Base-by-base conservation (phyloP, 106 monocot species). In the Chionographis japonica region DNA sequence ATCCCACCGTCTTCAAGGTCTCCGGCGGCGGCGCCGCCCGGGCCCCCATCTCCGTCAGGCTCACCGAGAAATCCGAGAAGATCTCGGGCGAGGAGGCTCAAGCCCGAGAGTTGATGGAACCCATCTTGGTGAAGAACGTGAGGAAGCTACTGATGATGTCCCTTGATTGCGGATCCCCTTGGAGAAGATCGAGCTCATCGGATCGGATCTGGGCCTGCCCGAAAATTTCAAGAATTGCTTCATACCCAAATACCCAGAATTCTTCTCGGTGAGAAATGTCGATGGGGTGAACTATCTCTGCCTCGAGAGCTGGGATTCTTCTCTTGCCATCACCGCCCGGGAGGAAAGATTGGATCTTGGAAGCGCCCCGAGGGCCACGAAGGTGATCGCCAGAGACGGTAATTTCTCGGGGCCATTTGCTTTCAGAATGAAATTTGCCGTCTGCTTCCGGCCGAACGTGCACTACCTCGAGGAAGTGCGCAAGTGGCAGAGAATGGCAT, bases 61-160 rank as follows among this genome's bases (percentile, higher is more conserved):
- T 97, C 53, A 85, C 92, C 10, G 76, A 84, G 40, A 79, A 73
- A 38, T 92, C 92, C 2, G 52, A 41, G 40, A 75, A 54, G 59
- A 55, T 92, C 11, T 85, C 89, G 5, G 41, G 18, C 18, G 80
- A 77, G 61, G 92, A 97, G 65, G 15, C 57, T 6, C 39, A 41
- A 17, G 86, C 63, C 18, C 78, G 87, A 57, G 60, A 74, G 4
- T 49, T 85, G 63, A 90, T 93, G 97, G 97, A 98, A 54, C 87
- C 90, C 12, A 61, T 98, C 60, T 55, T 98, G 66, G 85, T 98
- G 13, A 80, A 58, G 42, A 83, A 79, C 12, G 80, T 98, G 36
- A 68, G 68, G 68, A 98, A 90, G 78, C 69, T 98, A 4, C 81
- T 98, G 50, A 98, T 92, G 97, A 77, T 98, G 92, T 89, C 97